These are phyloP conservation scores for Claviceps monticola DNA, from an alignment of 2,329 filamentous ascomycete genomes.

Conservation along the genomic window DNA sequence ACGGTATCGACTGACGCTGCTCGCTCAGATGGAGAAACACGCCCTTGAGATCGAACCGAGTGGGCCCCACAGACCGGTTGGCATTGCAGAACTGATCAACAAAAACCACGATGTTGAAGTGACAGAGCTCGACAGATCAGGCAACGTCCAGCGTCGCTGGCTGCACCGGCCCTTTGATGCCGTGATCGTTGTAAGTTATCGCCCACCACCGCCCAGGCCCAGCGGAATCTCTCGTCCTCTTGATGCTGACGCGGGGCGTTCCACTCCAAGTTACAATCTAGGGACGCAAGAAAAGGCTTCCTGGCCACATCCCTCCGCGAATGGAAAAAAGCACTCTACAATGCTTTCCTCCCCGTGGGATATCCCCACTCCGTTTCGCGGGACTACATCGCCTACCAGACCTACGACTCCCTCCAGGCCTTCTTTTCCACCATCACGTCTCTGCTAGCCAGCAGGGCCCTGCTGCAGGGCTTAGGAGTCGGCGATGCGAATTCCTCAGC, in stretches of 20 bases:
- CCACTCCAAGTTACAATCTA: conserved; percentile 12
- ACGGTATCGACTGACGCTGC: not conserved
- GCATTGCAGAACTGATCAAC: conserved; percentile 13
- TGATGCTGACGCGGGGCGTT: not conserved
- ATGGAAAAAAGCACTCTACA: conserved; percentile 32
- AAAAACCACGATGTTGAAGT: conserved; percentile 17
- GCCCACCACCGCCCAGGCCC: not conserved
- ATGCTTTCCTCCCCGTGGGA: conserved; percentile 76
- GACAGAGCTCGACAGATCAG: conserved; percentile 24
- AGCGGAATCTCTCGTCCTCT: not conserved
- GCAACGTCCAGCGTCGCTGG: conserved; percentile 22
- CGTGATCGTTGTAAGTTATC: conserved; percentile 14
- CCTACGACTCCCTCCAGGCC: conserved; percentile 65
- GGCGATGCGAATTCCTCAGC: conserved; percentile 68
- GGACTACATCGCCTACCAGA: conserved; percentile 67
- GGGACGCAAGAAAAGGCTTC: conserved; percentile 10
- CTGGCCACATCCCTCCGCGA: conserved; percentile 17
- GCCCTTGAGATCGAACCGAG: not conserved
- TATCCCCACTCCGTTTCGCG: conserved; percentile 75
- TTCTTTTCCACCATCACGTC: conserved; percentile 73
- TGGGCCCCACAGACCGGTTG: conserved; percentile 1
- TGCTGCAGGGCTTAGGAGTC: conserved; percentile 68
- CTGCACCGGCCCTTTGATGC: conserved; percentile 15
- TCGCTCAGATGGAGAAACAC: not conserved
- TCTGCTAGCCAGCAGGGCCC: conserved; percentile 67